Evolutionary conservation across 2,329 filamentous ascomycete species (phyloP).

Genomic region (Zasmidium angulare): DNA sequence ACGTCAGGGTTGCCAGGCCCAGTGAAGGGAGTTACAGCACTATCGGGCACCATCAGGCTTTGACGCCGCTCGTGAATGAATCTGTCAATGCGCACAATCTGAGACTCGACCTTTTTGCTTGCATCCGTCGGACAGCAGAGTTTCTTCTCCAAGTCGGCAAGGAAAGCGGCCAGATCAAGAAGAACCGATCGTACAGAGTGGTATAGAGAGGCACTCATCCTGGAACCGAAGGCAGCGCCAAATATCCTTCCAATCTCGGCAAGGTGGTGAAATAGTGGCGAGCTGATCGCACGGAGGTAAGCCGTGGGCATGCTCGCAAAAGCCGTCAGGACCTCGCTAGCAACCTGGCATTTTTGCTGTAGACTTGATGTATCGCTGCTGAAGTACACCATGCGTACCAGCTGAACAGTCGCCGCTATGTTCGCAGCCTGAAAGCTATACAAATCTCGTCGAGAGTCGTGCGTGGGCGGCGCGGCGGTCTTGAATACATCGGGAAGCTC

Average conservation of each 20-base stretch:
- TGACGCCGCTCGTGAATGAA: slow-evolving; percentile 8
- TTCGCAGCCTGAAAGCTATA: slow-evolving; percentile 50
- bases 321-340: slow-evolving; percentile 44
- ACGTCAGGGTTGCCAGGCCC: too few relatives aligned
- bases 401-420: slow-evolving; percentile 50
- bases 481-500: too few relatives aligned
- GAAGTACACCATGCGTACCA: slow-evolving; percentile 50
- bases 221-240: slow-evolving; percentile 6
- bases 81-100: slow-evolving; percentile 5
- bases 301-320: slow-evolving; percentile 43
- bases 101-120: slow-evolving; percentile 8
- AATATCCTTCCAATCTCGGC: neutral
- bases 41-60: neutral
- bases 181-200: slow-evolving; percentile 6
- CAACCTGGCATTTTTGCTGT: slow-evolving; percentile 48
- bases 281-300: too few relatives aligned
- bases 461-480: too few relatives aligned
- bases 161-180: slow-evolving; percentile 4
- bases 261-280: too few relatives aligned
- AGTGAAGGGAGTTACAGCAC: neutral
- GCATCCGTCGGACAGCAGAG: slow-evolving; percentile 7
- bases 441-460: too few relatives aligned
- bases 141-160: slow-evolving; percentile 3
- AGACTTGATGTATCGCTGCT: slow-evolving; percentile 27
- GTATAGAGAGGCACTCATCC: slow-evolving; percentile 8